Percentiles rank a stretch among this genome's conserved stretches.
These are phyloP conservation scores for Carex pumila DNA, from an alignment of 176 grass and related monocot species.

Conservation along the genomic window DNA sequence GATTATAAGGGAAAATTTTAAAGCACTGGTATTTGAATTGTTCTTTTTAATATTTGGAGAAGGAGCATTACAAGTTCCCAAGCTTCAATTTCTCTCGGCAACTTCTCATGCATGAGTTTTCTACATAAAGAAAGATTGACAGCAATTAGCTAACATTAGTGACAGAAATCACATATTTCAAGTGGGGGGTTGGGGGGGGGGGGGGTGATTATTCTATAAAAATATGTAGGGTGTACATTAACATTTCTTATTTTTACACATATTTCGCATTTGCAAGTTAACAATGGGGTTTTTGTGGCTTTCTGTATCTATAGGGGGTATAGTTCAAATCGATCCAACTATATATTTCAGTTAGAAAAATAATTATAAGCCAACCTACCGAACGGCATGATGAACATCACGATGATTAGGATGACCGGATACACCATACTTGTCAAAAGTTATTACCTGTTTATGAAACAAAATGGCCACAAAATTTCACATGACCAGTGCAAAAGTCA, in stretches of 20 bases:
- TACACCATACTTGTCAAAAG: conserved; percentile 81
- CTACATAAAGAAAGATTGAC: conserved; percentile 36
- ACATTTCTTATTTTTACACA: neutral
- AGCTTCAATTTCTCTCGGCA: conserved; percentile 41
- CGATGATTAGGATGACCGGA: conserved; percentile 82
- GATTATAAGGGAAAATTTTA: neutral
- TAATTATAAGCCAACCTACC: neutral
- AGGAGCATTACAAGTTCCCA: conserved; percentile 70
- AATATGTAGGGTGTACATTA: neutral
- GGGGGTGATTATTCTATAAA: neutral
- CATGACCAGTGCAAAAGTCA: neutral
- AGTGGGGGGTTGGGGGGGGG: neutral
- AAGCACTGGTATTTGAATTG: neutral
- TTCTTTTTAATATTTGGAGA: conserved; percentile 2
- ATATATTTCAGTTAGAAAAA: neutral
- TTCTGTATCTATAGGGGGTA: neutral
- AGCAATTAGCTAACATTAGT: neutral
- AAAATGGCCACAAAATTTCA: neutral
- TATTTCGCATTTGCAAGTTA: neutral
- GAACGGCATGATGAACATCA: conserved; percentile 64
- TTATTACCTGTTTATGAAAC: conserved; percentile 45
- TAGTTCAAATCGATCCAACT: neutral
- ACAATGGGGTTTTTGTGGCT: neutral
- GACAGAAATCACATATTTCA: neutral
- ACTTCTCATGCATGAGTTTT: conserved; percentile 37